Base-by-base conservation (phyloP, 805 yeast genomes). In the Wickerhamomyces chaumierensis region DNA sequence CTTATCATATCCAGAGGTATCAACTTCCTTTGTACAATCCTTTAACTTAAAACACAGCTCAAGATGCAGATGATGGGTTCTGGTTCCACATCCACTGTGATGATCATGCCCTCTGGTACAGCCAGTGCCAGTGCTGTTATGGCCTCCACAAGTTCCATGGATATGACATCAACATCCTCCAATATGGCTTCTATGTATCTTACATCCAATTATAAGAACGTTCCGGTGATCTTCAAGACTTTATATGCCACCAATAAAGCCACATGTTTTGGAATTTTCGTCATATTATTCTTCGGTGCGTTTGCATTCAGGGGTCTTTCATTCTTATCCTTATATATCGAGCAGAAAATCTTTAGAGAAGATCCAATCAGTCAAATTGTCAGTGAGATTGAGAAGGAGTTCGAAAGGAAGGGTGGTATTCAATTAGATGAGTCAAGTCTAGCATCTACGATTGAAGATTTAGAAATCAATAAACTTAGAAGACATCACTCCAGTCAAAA, bases 251-350 rank as follows among this genome's bases (percentile, higher is more conserved):
- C 61, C 2, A 62, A 59, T 33, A 71, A 71, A 19, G 86, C 68
- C 9, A 68, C 70, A 38, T 87, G 84, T 0, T 82, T 82, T 55
- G 94, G 90, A 18, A 80, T 82, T 14, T 82, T 81, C 51, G 60
- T 75, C 28, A 60, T 78, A 13, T 53, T 82, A 18, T 73, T 82
- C 52, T 71, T 70, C 20, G 60, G 73, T 2, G 77, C 78, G 1
- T 71, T 82, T 50, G 61, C 69, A 29, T 66, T 77, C 42, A 71
- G 82, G 52, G 79, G 82, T 2, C 39, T 78, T 6, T 68, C 71
- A 34, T 81, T 80, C 53, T 45, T 69, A 17, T 68, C 75, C 41
- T 69, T 77, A 48, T 81, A 80, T 51, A 51, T 82, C 41, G 90
- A 82, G 51, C 81, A 76, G 44, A 69, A 62, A 42, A 80, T 82